Evolutionary conservation across 345 rosid genomes (phyloP), one percentile per base, ranked within the genome.

Genomic region (Eucalyptus curtisii): DNA sequence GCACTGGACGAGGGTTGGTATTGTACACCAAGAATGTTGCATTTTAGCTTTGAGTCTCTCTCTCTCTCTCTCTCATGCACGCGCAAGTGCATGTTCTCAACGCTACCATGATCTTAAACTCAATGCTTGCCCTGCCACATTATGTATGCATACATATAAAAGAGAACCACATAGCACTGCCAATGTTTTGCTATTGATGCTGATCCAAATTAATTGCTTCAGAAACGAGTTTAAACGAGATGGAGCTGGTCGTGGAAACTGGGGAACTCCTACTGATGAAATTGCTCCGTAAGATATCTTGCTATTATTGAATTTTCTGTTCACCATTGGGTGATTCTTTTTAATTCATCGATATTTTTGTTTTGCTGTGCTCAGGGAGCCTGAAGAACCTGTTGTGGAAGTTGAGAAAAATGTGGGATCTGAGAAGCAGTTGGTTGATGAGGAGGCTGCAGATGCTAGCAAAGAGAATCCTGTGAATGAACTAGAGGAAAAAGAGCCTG

Each of bases 1-100:
- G 98, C 53, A 97, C 99, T 88, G 99, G 99, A 64, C 96, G 95
- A 57, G 99, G 99, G 99, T 97, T 42, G 89, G 96, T 92, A 86
- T 86, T 90, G n/a, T 86, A 30, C 37, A 44, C 42, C 47, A 61
- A 47, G 17, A 50, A 12, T 27, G 8, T 27, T 57, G 66, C 82
- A 40, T 48, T 20, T 45, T 48, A 6, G 19, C 76, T 7, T 47
- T 12, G 7, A 33, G 53, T 37, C 55, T 20, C 12, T 40, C 45
- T 20, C 17, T 15, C 22, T 68, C 25, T 71, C 82, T 76, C 84
- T 22, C 15, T 10, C 5, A 12, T 6, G 30, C 30, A 24, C 1
- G 47, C 16, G 30, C 30, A 17, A 24, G 27, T 3, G 4, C 27
- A 2, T 6, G 27, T 37, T 76, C 13, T 47, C 27, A 76, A 37